Evolutionary conservation across 495 filamentous ascomycete species (phyloP), one percentile per base, ranked within the genome.

Genomic region (Lepidopterella palustris): DNA sequence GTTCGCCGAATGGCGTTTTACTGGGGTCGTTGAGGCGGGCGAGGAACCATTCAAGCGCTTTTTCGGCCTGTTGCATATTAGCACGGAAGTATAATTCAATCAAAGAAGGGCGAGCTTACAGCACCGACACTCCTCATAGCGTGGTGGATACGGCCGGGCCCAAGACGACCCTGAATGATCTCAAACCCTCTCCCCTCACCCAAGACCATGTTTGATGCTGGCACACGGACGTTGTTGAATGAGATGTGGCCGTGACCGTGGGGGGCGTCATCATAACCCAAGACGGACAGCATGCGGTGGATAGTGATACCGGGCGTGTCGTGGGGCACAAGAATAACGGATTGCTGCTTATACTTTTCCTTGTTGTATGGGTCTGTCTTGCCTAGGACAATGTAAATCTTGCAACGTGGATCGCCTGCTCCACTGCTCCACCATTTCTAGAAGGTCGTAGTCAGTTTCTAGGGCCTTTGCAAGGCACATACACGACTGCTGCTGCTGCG

Each of bases 351-450:
- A 68, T 76, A 76, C 25, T 67, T 61, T 60, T 64, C 63, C 5
- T 58, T 13, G 68, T 76, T 68, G 51, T 69, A 61, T 21, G 73
- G 70, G 48, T 73, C 72, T 11, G 68, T 70, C 64, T 76, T 76
- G 66, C 67, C 74, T 61, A 76, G 73, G 35, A 73, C 70, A 53
- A 76, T 68, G 66, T 73, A 75, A 71, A 76, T 64, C 58, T 74
- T 62, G 65, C 74, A 76, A 39, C 74, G 66, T 2, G 70, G 71
- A 64, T 76, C 74, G 31, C 74, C 74, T 26, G 70, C 67, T 24
- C 74, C 74, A 29, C 66, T 70, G 35, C 67, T 70, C 74, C 74
- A 76, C 74, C 74, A 76, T 68, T 76, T 76, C 69, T 72, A 39
- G 11, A 28, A 25, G 25, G n/a, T n/a, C 25, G 21, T 27, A 25